Evolutionary conservation across 495 filamentous ascomycete genomes (phyloP).

Genomic region (Aspergillus carlsbadensis): DNA sequence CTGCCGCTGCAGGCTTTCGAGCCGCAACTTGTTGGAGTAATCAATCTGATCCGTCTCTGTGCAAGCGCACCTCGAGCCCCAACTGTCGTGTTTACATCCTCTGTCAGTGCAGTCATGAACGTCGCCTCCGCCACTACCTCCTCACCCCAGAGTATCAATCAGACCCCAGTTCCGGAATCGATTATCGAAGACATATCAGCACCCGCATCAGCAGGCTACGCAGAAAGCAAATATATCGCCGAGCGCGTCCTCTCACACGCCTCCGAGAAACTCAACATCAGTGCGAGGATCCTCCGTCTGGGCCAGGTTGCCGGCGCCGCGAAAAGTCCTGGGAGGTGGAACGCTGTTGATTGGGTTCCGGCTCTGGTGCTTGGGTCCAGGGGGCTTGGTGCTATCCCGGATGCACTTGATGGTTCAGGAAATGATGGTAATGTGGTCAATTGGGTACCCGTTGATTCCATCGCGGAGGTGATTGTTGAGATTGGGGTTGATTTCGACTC

Average conservation of each 20-base stretch:
- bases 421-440: neutral
- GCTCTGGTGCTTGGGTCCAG: neutral
- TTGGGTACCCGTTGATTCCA: constrained; percentile 1
- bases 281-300: neutral
- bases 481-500: neutral
- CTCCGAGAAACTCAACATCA: neutral
- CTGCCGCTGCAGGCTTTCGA: constrained; percentile 1
- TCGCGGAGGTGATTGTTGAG: constrained; percentile 3
- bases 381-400: neutral
- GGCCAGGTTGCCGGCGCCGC: constrained; percentile 8
- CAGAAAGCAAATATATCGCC: constrained; percentile 10
- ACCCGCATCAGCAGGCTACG: neutral
- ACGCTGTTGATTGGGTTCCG: constrained; percentile 4
- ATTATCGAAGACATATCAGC: neutral
- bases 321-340: neutral
- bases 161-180: neutral
- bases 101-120: neutral
- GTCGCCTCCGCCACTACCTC: neutral
- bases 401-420: neutral
- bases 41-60: neutral
- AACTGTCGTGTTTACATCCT: neutral
- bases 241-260: constrained; percentile 3
- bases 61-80: neutral
- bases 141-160: neutral
- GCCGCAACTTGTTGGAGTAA: neutral